Conservation (phyloP, 129 eudicot genomes). For the Pulicaria dysenterica region DNA sequence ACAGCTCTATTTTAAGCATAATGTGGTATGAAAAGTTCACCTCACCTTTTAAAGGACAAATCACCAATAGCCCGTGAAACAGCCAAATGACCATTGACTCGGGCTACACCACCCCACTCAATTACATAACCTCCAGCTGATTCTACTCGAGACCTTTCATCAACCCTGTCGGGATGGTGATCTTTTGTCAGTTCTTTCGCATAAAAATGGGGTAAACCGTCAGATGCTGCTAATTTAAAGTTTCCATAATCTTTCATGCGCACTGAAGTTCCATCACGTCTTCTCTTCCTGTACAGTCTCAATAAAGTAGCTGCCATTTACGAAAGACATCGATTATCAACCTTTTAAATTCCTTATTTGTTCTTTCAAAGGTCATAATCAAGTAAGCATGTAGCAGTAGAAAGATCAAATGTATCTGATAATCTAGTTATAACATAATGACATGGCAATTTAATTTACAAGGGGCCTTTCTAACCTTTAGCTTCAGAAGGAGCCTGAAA, state of each 20-base stretch:
- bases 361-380: no score
- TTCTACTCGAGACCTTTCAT: constrained; percentile 88
- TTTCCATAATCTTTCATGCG: constrained; percentile 55
- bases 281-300: constrained; percentile 66
- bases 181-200: constrained; percentile 86
- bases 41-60: constrained; percentile 77
- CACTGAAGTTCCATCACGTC: constrained; percentile 50
- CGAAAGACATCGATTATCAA: constrained; percentile 25
- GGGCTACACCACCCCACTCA: constrained; percentile 88
- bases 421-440: constrained; percentile 18
- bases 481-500: constrained; percentile 78
- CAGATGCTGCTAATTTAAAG: constrained; percentile 57
- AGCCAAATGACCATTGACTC: constrained; percentile 94
- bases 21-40: constrained; percentile 33
- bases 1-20: not conserved
- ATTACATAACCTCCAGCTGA: constrained; percentile 84
- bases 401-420: constrained; percentile 10
- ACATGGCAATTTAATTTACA: constrained; percentile 9
- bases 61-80: constrained; percentile 97
- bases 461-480: constrained; percentile 66
- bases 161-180: constrained; percentile 97
- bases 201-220: constrained; percentile 53
- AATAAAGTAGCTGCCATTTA: constrained; percentile 76
- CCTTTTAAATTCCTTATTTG: not conserved
- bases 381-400: not conserved